Evolutionary conservation across 192 early-diverging fungal genomes (phyloP), one percentile per base, ranked within the genome.

Genomic region (Mortierella claussenii): DNA sequence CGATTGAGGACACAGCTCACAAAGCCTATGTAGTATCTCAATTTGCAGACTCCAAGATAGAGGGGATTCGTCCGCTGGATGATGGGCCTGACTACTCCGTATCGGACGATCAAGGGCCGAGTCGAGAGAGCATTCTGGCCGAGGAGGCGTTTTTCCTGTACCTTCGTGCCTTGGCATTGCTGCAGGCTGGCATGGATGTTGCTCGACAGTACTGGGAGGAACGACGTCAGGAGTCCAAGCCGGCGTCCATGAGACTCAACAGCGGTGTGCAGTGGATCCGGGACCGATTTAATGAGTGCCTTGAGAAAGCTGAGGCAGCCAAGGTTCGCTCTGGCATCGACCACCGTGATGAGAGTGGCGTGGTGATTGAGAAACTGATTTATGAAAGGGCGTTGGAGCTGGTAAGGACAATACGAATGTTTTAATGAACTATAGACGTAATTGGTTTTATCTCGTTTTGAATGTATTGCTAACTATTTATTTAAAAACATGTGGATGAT

Each of bases 251-350:
- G 13, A 68, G 76, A 54, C 69, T 81, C 24, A 85, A 83, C 63
- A 63, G 34, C 27, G 81, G 83, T 36, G 95, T 98, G 10, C 92
- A 96, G 65, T 98, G 94, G 93, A 91, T 97, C 55, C 89, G 94
- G 23, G 88, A 86, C 50, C 87, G 91, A 58, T 98, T 96, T 69
- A 96, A 98, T 80, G 92, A 92, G 50, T 96, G 94, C 51, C 67
- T 97, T 11, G 95, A 96, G 17, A 83, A 89, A 6, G 97, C 96
- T 0, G 90, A 95, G 69, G 70, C 81, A 24, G 84, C 88, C 36
- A 84, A 80, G 47, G 68, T 53, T 9, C 87, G 87, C 33, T 83
- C 80, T 37, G 80, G 82, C 20, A 80, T 82, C 27, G 83, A 88
- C 32, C 84, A 87, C 46, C 59, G 79, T n/a, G 80, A 84, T 26